phyloP scores from a whole-genome alignment of 1,284 basidiomycete species.

The Mycena sp. region DNA sequence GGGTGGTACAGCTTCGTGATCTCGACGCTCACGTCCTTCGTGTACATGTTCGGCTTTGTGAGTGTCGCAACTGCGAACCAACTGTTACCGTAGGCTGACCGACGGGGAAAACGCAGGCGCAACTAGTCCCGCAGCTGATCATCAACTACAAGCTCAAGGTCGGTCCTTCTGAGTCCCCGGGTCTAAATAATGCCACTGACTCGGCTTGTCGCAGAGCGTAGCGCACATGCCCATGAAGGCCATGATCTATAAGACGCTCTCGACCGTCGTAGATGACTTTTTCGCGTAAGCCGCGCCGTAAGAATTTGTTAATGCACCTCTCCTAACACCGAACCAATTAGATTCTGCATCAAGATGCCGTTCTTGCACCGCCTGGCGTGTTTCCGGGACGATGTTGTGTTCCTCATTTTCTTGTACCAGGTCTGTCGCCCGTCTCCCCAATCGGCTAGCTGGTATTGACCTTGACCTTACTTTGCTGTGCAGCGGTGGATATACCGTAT shows the following conservation, averaged over 20 bases:
- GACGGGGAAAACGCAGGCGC: constrained; percentile 62
- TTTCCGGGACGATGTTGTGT: constrained; percentile 93
- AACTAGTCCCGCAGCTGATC: constrained; percentile 91
- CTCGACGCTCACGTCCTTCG: constrained; percentile 87
- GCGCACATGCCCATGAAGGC: constrained; percentile 97
- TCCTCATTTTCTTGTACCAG: constrained; percentile 88
- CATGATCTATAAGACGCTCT: constrained; percentile 94
- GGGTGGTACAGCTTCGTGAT: constrained; percentile 98
- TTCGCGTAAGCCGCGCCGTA: constrained; percentile 72
- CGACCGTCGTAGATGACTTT: constrained; percentile 92
- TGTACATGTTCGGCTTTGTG: constrained; percentile 98
- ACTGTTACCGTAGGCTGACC: constrained; percentile 28
- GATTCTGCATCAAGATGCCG: constrained; percentile 97
- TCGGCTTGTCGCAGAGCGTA: constrained; percentile 69
- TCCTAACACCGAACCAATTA: constrained; percentile 39
- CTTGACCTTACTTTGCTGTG: constrained; percentile 1
- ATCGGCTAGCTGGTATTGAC: constrained; percentile 3
- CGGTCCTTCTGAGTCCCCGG: constrained; percentile 30
- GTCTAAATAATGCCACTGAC: constrained; percentile 61
- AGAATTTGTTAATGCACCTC: constrained; percentile 9
- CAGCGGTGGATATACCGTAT: constrained; percentile 96
- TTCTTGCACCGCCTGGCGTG: constrained; percentile 90
- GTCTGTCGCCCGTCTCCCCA: constrained; percentile 65
- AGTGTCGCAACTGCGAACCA: constrained; percentile 45
- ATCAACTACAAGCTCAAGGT: constrained; percentile 98